Base-by-base conservation (phyloP, 495 filamentous ascomycete species). In the Aspergillus ostianus region DNA sequence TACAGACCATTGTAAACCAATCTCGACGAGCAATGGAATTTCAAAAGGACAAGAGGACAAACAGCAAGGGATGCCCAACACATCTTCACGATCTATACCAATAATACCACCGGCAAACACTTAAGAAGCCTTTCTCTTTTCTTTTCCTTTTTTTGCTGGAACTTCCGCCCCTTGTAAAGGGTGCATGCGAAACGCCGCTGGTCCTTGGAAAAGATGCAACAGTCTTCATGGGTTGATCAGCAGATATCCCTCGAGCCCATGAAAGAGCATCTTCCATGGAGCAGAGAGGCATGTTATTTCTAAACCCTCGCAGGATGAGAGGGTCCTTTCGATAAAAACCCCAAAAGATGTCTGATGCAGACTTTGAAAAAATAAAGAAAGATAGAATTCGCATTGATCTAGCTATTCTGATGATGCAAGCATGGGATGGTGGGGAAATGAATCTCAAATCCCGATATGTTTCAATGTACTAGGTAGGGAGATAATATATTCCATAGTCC, bases 1-100 rank as follows among this genome's bases (percentile, higher is more conserved):
- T 26, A 45, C 46, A 78, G 75, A 69, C 75, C 75, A 32, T 62
- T 78, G 59, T 78, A 75, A 73, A 45, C 13, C 44, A 48, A 15
- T 49, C 26, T 56, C 44, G 26, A 64, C 50, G 41, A 48, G 48
- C 20, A 18, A 55, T 21, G 15, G 21, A 32, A 19, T 26, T 47
- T 30, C 36, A 41, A 41, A 41, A 41, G 12, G 36, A 41, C 8
- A 15, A 41, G 13, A 41, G 13, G 13, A 41, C 36, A 41, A 41
- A 13, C 36, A 41, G 36, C 36, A 41, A 12, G 15, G 12, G 36
- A 1, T 47, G 32, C 10, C 26, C 30, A 29, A 49, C 50, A 20
- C 47, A 55, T 48, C 44, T 46, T 54, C 52, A 57, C 51, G 29
- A 64, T 58, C 30, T 29, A 60, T 58, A 57, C 59, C 53, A 59